phyloP scores from a whole-genome alignment of 352 stramenopile species.

The Phytophthora pseudosyringae region DNA sequence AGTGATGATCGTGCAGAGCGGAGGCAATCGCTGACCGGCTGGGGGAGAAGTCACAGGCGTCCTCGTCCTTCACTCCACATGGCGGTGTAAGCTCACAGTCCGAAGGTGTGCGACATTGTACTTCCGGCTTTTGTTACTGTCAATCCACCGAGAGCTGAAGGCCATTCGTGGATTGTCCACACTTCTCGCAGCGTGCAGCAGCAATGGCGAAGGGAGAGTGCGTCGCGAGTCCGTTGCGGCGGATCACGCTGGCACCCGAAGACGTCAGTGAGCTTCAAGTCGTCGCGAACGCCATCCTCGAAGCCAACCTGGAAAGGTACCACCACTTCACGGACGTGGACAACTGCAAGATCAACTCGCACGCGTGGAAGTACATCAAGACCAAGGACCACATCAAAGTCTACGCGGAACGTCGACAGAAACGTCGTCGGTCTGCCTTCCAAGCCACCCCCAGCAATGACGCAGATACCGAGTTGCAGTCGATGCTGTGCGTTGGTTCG shows the following conservation, averaged over 20 bases:
- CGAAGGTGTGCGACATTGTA: slow-evolving; percentile 18
- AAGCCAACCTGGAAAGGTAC: slow-evolving; percentile 36
- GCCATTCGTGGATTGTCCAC: slow-evolving; percentile 21
- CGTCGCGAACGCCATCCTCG: slow-evolving; percentile 35
- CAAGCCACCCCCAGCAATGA: not conserved
- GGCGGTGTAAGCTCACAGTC: slow-evolving; percentile 21
- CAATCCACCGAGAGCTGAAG: slow-evolving; percentile 22
- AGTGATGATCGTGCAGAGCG: slow-evolving; percentile 13
- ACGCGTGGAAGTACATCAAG: slow-evolving; percentile 40
- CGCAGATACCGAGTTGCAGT: slow-evolving; percentile 24
- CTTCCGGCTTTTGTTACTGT: slow-evolving; percentile 14
- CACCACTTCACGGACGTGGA: slow-evolving; percentile 25
- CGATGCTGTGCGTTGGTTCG: slow-evolving; percentile 38
- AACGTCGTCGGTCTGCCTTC: slow-evolving; percentile 6
- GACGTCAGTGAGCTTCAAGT: slow-evolving; percentile 30
- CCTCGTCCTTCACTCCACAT: slow-evolving; percentile 24
- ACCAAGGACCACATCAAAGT: slow-evolving; percentile 37
- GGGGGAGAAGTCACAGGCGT: slow-evolving; percentile 2
- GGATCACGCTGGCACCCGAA: slow-evolving; percentile 16
- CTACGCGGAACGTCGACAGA: slow-evolving; percentile 28
- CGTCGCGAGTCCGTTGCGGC: slow-evolving; percentile 32
- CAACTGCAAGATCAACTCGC: slow-evolving; percentile 28
- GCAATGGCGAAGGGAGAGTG: slow-evolving; percentile 34
- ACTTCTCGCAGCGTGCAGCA: not conserved
- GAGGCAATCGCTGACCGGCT: slow-evolving; percentile 19